A percentile compares a stretch with the other conserved stretches of the same genome.
phyloP scores from a whole-genome alignment of 768 basidiomycete species.

The Russula foetens region DNA sequence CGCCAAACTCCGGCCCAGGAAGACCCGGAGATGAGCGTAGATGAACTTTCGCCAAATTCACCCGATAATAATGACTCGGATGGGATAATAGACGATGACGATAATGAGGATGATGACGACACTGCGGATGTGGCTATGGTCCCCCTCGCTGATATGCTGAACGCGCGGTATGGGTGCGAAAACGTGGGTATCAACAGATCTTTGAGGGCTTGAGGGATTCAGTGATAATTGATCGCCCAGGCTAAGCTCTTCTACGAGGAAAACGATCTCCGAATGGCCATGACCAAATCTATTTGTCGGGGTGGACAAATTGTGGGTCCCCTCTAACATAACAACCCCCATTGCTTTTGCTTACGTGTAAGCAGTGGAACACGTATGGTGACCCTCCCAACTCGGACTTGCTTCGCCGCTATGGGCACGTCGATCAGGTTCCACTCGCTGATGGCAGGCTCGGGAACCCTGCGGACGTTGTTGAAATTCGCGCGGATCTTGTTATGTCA shows the following conservation, averaged over 20 bases:
- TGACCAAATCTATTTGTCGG: slow-evolving; percentile 61
- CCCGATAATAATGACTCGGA: slow-evolving; percentile 30
- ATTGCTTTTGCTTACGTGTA: not conserved
- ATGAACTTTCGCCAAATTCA: slow-evolving; percentile 19
- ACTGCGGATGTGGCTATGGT: slow-evolving; percentile 78
- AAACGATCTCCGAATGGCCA: slow-evolving; percentile 63
- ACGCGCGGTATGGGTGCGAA: slow-evolving; percentile 76
- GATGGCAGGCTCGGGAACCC: slow-evolving; percentile 56
- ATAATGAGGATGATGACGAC: slow-evolving; percentile 43
- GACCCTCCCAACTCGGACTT: slow-evolving; percentile 90
- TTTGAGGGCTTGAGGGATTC: not conserved
- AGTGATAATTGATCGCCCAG: slow-evolving; percentile 32
- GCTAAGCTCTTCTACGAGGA: slow-evolving; percentile 82
- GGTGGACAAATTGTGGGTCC: slow-evolving; percentile 83
- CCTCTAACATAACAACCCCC: not conserved
- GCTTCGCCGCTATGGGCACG: slow-evolving; percentile 89
- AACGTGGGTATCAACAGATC: slow-evolving; percentile 49
- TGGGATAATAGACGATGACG: slow-evolving; percentile 24
- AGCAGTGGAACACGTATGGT: slow-evolving; percentile 91
- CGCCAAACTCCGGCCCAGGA: slow-evolving; percentile 23
- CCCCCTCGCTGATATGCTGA: slow-evolving; percentile 93
- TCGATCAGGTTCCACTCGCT: slow-evolving; percentile 61
- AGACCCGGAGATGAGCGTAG: slow-evolving; percentile 29
- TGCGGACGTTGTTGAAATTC: slow-evolving; percentile 70
- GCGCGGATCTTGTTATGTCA: slow-evolving; percentile 58